phyloP scores from a whole-genome alignment of 345 rosid species.

The Microthlaspi erraticum region DNA sequence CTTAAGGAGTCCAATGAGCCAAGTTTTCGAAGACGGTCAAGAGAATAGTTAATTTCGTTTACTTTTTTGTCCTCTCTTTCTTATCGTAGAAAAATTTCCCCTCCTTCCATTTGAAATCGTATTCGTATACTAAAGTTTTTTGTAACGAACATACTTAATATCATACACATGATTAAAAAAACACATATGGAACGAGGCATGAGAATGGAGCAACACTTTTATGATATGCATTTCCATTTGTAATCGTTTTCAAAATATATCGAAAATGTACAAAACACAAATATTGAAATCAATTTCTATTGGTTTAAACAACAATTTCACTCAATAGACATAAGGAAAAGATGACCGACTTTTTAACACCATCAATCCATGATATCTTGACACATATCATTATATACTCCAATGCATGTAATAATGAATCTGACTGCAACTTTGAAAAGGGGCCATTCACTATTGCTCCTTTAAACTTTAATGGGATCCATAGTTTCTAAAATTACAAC shows the following conservation, averaged over 20 bases:
- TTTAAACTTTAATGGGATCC: slow-evolving; percentile 4
- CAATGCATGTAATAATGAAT: slow-evolving; percentile 3
- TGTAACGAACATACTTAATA: too few species aligned
- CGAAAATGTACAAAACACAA: neutral
- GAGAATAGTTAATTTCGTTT: too few species aligned
- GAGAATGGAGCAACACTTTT: neutral
- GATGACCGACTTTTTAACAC: slow-evolving; percentile 2
- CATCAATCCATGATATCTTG: slow-evolving; percentile 19
- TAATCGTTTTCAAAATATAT: neutral
- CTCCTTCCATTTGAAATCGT: too few species aligned
- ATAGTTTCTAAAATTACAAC: slow-evolving; percentile 16
- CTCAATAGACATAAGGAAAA: neutral
- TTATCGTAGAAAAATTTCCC: too few species aligned
- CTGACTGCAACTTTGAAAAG: slow-evolving; percentile 21
- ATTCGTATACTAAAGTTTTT: too few species aligned
- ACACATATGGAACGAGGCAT: too few species aligned
- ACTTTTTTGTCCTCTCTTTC: too few species aligned
- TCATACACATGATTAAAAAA: too few species aligned
- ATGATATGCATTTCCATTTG: neutral
- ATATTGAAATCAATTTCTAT: neutral
- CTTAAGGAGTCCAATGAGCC: too few species aligned
- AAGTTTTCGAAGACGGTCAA: too few species aligned
- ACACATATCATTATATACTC: slow-evolving; percentile 17
- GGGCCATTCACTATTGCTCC: neutral
- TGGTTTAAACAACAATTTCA: neutral